Conservation (phyloP, 148 eudicot genomes). For the Persicaria tinctoria region DNA sequence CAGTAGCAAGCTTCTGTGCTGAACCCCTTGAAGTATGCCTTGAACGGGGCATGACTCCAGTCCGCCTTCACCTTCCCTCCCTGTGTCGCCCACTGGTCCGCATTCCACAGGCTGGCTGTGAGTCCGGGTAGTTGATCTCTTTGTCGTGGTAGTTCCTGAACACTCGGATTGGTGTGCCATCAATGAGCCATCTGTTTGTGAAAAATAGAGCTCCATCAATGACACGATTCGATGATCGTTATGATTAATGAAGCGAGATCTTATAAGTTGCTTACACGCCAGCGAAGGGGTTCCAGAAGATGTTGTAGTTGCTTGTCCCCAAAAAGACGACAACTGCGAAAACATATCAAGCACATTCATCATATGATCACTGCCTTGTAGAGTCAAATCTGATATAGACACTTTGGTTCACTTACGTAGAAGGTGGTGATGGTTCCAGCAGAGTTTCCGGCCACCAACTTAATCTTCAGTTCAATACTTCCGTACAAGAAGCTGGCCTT, state of each 20-base stretch:
- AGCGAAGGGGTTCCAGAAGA: slow-evolving; percentile 24
- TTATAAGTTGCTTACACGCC: slow-evolving; percentile 21
- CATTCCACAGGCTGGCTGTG: slow-evolving; percentile 16
- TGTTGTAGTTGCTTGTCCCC: slow-evolving; percentile 18
- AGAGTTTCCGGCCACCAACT: slow-evolving; percentile 27
- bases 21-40: slow-evolving; percentile 14
- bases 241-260: background rate
- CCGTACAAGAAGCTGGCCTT: slow-evolving; percentile 20
- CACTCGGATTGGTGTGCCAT: slow-evolving; percentile 9
- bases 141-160: slow-evolving; percentile 20
- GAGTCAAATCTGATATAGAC: background rate
- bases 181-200: background rate
- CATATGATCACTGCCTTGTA: background rate
- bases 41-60: slow-evolving; percentile 19
- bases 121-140: slow-evolving; percentile 10
- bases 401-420: slow-evolving; percentile 4
- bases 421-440: slow-evolving; percentile 38
- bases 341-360: background rate
- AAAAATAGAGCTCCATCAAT: background rate
- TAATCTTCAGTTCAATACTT: slow-evolving; percentile 17
- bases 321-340: slow-evolving; percentile 11
- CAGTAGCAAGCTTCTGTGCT: slow-evolving; percentile 9
- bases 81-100: slow-evolving; percentile 22
- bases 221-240: background rate
- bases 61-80: slow-evolving; percentile 21